phyloP scores from a whole-genome alignment of 2,329 filamentous ascomycete species.

The Calonectria pseudoturangicola region DNA sequence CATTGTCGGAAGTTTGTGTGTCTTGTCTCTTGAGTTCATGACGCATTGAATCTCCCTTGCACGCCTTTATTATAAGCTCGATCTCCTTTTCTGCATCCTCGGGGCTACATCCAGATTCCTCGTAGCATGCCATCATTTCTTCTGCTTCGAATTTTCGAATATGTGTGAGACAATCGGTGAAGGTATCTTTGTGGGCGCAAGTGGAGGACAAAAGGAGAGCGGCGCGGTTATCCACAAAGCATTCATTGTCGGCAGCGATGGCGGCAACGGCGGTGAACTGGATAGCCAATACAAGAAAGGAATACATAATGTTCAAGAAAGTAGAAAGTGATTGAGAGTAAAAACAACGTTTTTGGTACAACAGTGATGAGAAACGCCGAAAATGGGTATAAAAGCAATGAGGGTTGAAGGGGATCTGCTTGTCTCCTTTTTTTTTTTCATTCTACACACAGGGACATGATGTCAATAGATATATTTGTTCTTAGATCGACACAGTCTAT shows the following conservation, averaged over 20 bases:
- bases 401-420: not conserved
- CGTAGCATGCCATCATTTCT: not conserved
- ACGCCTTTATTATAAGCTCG: not conserved
- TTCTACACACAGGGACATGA: not conserved
- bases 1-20: not conserved
- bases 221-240: not conserved
- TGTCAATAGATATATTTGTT: not conserved
- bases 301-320: not conserved
- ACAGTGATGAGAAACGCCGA: not conserved
- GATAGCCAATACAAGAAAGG: not conserved
- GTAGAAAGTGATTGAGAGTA: not conserved
- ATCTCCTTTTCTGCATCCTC: slow-evolving; percentile 1
- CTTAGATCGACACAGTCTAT: too few species aligned
- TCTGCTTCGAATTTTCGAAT: not conserved
- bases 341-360: not conserved
- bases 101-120: not conserved
- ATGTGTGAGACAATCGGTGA: not conserved
- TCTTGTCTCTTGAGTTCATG: not conserved
- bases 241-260: not conserved
- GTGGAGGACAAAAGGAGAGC: not conserved
- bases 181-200: not conserved
- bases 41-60: not conserved
- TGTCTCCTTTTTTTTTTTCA: not conserved
- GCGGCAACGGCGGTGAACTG: not conserved
- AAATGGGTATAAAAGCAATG: not conserved